Conservation (phyloP, 1,284 basidiomycete genomes). For the Schizophyllum amplum region DNA sequence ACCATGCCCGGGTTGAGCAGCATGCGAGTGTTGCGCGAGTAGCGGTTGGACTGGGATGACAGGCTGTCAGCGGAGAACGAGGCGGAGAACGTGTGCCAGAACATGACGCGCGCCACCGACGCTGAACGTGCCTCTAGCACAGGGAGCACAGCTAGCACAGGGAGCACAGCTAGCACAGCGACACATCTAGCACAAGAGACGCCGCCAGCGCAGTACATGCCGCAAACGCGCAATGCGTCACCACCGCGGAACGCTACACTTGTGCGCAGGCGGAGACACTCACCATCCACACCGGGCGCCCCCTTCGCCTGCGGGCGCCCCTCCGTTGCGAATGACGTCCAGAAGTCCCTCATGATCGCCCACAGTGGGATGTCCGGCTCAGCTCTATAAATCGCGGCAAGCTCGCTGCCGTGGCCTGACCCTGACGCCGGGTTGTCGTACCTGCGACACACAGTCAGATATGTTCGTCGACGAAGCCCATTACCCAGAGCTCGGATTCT, state of each 20-base stretch:
- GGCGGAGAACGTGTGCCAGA: too few species aligned
- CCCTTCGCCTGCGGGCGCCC: slow-evolving; percentile 19
- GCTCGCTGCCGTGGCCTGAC: slow-evolving; percentile 26
- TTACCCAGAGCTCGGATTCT: neutral
- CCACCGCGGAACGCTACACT: neutral
- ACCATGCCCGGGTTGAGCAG: neutral
- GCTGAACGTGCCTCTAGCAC: neutral
- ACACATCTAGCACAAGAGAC: too few species aligned
- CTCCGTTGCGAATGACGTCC: slow-evolving; percentile 28
- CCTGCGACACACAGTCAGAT: slow-evolving; percentile 14
- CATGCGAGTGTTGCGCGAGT: neutral
- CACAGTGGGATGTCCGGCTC: slow-evolving; percentile 20
- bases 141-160: neutral
- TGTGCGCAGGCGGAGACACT: neutral
- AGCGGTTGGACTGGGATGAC: too few species aligned
- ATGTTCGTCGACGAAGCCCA: slow-evolving; percentile 2
- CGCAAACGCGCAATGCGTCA: too few species aligned
- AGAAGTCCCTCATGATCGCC: slow-evolving; percentile 26
- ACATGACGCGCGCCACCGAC: too few species aligned
- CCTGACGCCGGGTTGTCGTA: slow-evolving; percentile 29
- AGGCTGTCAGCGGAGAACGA: too few species aligned
- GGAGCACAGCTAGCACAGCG: neutral
- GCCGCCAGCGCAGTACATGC: too few species aligned
- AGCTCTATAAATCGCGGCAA: slow-evolving; percentile 22
- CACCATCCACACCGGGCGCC: slow-evolving; percentile 20